These are phyloP conservation scores for Prunus armeniaca DNA, from an alignment of 306 rosid species.

Conservation along the genomic window DNA sequence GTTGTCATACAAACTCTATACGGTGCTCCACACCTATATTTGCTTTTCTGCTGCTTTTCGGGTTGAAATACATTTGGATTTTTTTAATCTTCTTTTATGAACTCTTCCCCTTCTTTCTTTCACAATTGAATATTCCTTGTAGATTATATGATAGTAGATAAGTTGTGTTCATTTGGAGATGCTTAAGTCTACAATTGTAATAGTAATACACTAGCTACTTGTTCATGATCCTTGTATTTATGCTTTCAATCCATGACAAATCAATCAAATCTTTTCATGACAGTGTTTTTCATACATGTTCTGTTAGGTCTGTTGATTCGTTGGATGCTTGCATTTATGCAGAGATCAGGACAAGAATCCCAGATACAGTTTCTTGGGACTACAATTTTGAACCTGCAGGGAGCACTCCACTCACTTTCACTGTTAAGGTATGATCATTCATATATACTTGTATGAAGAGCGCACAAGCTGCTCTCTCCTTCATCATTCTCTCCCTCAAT, in stretches of 20 bases:
- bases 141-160: not conserved
- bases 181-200: not conserved
- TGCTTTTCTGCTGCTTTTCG: no score
- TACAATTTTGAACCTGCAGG: constrained; percentile 94
- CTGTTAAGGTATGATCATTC: constrained; percentile 60
- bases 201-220: not conserved
- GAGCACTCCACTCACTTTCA: constrained; percentile 70
- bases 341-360: constrained; percentile 92
- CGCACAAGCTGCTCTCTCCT: not conserved
- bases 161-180: not conserved
- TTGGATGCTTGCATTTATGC: constrained; percentile 76
- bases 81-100: no score
- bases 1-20: no score
- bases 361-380: constrained; percentile 87
- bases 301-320: constrained; percentile 75
- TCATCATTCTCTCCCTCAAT: not conserved
- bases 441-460: not conserved
- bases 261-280: not conserved
- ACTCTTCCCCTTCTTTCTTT: not conserved
- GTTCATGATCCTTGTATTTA: not conserved
- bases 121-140: not conserved
- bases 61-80: no score
- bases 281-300: not conserved
- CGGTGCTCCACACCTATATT: no score
- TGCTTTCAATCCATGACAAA: not conserved